phyloP scores from a whole-genome alignment of 192 early-diverging fungal genomes.

The Lobosporangium transversale region DNA sequence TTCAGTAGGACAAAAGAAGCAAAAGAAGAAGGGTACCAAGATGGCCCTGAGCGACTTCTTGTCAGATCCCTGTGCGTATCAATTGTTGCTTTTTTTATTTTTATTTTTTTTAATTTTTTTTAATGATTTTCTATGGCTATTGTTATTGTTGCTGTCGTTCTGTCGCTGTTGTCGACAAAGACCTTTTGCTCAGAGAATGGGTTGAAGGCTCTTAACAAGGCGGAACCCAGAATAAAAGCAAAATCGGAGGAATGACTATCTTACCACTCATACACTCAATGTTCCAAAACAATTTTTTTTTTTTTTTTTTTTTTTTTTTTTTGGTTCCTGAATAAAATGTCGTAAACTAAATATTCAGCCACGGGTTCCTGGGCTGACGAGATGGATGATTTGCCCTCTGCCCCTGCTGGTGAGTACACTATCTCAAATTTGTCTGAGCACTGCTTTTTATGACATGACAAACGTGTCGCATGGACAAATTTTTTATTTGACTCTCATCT shows the following conservation, averaged over 20 bases:
- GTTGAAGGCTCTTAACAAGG: too few species aligned
- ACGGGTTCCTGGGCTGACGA: conserved; percentile 94
- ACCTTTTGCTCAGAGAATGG: too few species aligned
- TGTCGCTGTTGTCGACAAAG: too few species aligned
- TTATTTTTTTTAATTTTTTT: too few species aligned
- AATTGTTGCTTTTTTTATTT: not conserved
- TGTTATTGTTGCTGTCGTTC: too few species aligned
- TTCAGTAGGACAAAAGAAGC: conserved; percentile 57
- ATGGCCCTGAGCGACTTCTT: conserved; percentile 91
- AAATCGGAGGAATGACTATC: conserved; percentile 31
- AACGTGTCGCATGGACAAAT: too few species aligned
- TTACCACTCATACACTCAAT: too few species aligned
- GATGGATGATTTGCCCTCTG: conserved; percentile 86
- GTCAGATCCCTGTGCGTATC: conserved; percentile 67
- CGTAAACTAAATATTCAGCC: conserved; percentile 57
- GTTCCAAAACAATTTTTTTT: not conserved
- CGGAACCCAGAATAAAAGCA: conserved; percentile 6
- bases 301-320: too few species aligned
- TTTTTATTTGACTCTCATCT: not conserved
- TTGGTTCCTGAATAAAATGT: too few species aligned
- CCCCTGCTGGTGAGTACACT: conserved; percentile 68
- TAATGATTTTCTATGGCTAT: too few species aligned
- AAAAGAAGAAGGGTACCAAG: conserved; percentile 87
- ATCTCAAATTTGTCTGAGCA: conserved; percentile 14
- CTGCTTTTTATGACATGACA: too few species aligned